Base-by-base conservation (phyloP, 2,329 filamentous ascomycete species). In the Trichoderma koningiopsis region DNA sequence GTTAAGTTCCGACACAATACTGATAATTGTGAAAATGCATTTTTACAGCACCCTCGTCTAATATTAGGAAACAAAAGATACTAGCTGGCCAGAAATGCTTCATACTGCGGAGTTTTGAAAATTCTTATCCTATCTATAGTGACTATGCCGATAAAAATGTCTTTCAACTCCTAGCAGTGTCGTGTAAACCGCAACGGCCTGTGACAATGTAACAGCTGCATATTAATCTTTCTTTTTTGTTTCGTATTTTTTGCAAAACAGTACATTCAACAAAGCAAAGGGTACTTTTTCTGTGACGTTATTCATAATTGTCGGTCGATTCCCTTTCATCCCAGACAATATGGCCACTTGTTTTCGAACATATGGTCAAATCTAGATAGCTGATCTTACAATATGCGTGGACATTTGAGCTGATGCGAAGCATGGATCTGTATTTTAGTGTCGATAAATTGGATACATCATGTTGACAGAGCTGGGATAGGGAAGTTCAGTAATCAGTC, bases 51-150 rank as follows among this genome's bases (percentile, higher is more conserved):
- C 7, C 10, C n/a, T 49, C 43, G 8, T 22, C 8, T 5, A 1
- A 13, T 22, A 4, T 13, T 11, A 22, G 4, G 22, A 13, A 49
- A 24, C 4, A 49, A 2, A 22, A 24, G 47, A 24, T 11, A 49
- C n/a, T 5, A 49, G n/a, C 47, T 49, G 7, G 47, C 14, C 10
- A 5, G 47, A 24, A 49, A 11, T 24, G n/a, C 10, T 11, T 49
- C 47, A 13, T 2, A 1, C 13, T 11, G 10, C n/a, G 10, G 8
- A 7, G 1, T 11, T 22, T 1, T 11, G 0, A 22, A 13, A 3
- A 8, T 13, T 1, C 4, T 24, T 5, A 5, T 49, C 2, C 47
- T 49, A 11, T 49, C 8, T 22, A 11, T 24, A 11, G 7, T 49
- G 7, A 4, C 2, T n/a, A n/a, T n/a, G 4, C n/a, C 4, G 16